Percentiles rank a stretch among this genome's conserved stretches.
These are phyloP conservation scores for Cunninghamia lanceolata DNA, from an alignment of 75 land plant species.

Conservation along the genomic window DNA sequence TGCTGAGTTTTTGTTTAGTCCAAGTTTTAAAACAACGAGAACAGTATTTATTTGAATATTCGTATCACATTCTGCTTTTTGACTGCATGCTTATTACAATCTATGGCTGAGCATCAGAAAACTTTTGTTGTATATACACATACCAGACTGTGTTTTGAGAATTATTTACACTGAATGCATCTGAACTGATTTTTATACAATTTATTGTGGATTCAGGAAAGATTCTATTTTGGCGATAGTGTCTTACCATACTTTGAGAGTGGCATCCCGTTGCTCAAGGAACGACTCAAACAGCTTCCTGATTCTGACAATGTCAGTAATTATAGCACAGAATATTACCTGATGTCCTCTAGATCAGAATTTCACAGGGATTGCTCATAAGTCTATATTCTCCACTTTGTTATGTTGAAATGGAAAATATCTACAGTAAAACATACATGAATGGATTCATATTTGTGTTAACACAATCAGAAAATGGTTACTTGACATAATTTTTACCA, in stretches of 20 bases:
- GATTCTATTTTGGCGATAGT: conserved; percentile 86
- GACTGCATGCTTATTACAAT: background rate
- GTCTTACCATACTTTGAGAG: conserved; percentile 87
- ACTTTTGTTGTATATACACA: background rate
- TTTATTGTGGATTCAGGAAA: conserved; percentile 50
- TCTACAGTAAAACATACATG: background rate
- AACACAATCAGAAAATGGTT: background rate
- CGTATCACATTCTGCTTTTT: background rate
- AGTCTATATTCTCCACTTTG: background rate
- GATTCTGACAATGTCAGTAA: conserved; percentile 67
- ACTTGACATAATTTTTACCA: background rate
- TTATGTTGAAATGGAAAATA: conserved; percentile 3
- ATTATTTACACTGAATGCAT: background rate
- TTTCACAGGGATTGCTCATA: background rate
- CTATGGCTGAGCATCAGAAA: background rate
- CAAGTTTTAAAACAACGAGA: background rate
- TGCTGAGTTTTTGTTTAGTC: no score
- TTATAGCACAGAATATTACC: background rate
- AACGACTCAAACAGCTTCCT: conserved; percentile 73
- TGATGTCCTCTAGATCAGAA: background rate
- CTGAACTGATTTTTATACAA: background rate
- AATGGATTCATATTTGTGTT: background rate
- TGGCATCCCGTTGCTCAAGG: conserved; percentile 75
- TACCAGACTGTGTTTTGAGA: background rate
- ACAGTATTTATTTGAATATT: background rate